These are phyloP conservation scores for Knoxia roxburghii DNA, from an alignment of 257 asterid species.

Conservation along the genomic window DNA sequence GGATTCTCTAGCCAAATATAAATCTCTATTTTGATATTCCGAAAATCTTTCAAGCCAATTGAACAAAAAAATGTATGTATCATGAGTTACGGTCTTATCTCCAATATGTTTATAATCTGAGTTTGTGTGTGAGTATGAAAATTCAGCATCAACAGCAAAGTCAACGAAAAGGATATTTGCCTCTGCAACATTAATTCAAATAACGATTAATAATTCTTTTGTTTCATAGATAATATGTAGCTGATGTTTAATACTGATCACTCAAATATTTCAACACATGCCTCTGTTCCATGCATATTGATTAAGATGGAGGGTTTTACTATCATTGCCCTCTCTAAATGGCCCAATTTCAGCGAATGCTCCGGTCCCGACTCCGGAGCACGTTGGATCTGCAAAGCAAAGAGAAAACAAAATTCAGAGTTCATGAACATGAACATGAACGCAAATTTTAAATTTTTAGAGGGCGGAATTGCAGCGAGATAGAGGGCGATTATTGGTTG, in stretches of 20 bases:
- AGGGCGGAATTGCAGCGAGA: no score
- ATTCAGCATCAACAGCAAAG: constrained; percentile 4
- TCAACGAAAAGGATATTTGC: constrained; percentile 15
- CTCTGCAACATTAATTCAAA: no score
- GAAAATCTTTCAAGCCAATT: constrained; percentile 65
- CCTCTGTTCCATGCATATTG: constrained; percentile 30
- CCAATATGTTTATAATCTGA: background rate
- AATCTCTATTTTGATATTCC: constrained; percentile 41
- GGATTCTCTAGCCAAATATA: constrained; percentile 48
- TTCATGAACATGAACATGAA: no score
- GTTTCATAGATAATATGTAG: no score
- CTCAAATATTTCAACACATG: no score
- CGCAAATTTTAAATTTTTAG: no score
- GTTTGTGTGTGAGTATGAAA: constrained; percentile 13
- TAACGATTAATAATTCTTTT: no score
- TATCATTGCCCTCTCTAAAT: constrained; percentile 23
- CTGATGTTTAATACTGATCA: no score
- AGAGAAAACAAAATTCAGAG: no score
- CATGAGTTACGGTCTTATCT: background rate
- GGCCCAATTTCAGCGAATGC: constrained; percentile 33
- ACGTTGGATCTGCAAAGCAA: constrained; percentile 23
- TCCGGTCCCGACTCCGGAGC: constrained; percentile 30
- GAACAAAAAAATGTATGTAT: constrained; percentile 1
- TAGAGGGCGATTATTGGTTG: no score
- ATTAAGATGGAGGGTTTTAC: constrained; percentile 24